phyloP scores from a whole-genome alignment of 768 basidiomycete species.

The Imleria badia region DNA sequence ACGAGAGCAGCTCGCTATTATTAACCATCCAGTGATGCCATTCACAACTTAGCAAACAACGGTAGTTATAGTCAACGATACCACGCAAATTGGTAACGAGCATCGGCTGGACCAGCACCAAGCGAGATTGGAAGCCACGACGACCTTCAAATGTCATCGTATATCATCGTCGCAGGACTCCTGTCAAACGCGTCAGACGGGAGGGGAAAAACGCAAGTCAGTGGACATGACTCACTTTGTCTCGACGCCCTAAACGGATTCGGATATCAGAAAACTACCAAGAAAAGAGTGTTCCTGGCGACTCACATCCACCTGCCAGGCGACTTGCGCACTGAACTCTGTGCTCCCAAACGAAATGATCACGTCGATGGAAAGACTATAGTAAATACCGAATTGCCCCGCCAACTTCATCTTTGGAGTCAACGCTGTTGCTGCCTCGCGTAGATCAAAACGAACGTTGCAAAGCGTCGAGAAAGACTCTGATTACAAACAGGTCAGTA shows the following conservation, averaged over 20 bases:
- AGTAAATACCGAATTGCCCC: slow-evolving; percentile 3
- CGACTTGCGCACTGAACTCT: slow-evolving; percentile 27
- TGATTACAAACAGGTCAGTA: too few relatives aligned
- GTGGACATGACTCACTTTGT: not conserved
- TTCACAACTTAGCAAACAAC: not conserved
- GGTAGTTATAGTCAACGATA: not conserved
- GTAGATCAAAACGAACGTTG: slow-evolving; percentile 3
- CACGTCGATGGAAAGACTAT: slow-evolving; percentile 1
- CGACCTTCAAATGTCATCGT: not conserved
- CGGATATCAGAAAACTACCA: not conserved
- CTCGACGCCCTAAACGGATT: slow-evolving; percentile 6
- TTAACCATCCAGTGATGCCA: not conserved
- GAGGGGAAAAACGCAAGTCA: too few relatives aligned
- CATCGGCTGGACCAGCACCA: not conserved
- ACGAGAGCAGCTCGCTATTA: not conserved
- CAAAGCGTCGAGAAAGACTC: slow-evolving; percentile 16
- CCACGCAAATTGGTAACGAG: not conserved
- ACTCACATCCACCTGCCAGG: slow-evolving; percentile 14
- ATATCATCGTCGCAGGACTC: slow-evolving; percentile 5
- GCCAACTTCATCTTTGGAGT: not conserved
- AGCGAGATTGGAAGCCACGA: not conserved
- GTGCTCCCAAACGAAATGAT: slow-evolving; percentile 17
- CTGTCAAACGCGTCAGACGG: not conserved
- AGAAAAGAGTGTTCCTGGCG: too few relatives aligned
- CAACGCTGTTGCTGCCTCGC: slow-evolving; percentile 2